Base-by-base conservation (phyloP, 805 yeast species). In the Pichia membranifaciens region DNA sequence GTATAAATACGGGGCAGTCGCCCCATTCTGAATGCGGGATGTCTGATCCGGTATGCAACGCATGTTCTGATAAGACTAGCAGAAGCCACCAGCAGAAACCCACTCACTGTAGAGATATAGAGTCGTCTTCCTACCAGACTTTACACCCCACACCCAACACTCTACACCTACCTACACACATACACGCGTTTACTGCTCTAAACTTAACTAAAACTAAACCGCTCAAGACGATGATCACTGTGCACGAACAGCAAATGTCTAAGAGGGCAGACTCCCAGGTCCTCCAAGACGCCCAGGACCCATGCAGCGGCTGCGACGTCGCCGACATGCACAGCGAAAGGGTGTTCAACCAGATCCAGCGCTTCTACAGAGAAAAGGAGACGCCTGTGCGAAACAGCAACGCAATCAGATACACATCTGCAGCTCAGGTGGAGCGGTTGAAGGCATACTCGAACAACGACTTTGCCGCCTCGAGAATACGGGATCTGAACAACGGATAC, bases 401-500 rank as follows among this genome's bases (percentile, higher is more conserved):
- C 20, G 17, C 20, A 9, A 33, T 33, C 36, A 33, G 36, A 8
- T 41, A 45, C 18, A 45, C 20, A n/a, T 46, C 49, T 12, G 45
- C 37, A 6, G 49, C 49, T 9, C 49, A 46, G 28, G 36, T 46
- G 10, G 49, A 46, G 33, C 28, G 49, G 18, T 41, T 46, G 49
- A 46, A 46, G 25, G 2, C 29, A 8, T 46, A 46, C 28, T 41
- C 49, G 21, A 31, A 41, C n/a, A 13, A 25, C 32, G 31, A 38
- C 17, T 17, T 9, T 15, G 16, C 16, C 28, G 31, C 22, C 12
- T 33, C 36, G 20, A 33, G 20, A 33, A 33, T 33, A 33, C 36
- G 36, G 20, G 20, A 33, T 17, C n/a, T 33, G 20, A 33, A 33
- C 36, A 33, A 33, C 20, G 20, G 20, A n/a, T 33, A 33, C 20